Base-by-base conservation (phyloP, 2,329 filamentous ascomycete genomes). In the Ophiocordyceps camponoti-floridani region DNA sequence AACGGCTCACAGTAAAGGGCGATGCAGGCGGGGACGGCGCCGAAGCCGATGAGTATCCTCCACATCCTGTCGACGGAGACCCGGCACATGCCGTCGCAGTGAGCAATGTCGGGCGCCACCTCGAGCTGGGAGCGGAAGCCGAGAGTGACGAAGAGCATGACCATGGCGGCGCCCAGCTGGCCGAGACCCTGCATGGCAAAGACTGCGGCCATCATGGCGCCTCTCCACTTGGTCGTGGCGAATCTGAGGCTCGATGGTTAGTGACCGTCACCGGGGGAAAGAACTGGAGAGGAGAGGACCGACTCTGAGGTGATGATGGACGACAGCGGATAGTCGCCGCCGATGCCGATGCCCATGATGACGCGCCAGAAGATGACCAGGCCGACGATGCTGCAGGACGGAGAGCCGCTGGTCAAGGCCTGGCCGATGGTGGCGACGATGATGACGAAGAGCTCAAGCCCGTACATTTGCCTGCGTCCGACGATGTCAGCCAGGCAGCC, bases 111-210 rank as follows among this genome's bases (percentile, higher is more conserved):
- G 27, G 65, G 56, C 13, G 75, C 72, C 1, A 62, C 62, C 43
- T 67, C 53, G 0, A 85, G 70, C 5, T 76, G 74, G 14, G 71
- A 63, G 61, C 77, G 82, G 69, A 85, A 87, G 42, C 79, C 80
- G 13, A 77, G 65, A 0, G 80, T 82, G 46, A 83, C 73, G 54
- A 88, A 83, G 42, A 91, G 67, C 59, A 84, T 81, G 49, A 91
- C 69, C 28, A 89, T 73, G 42, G 82, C 82, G 43, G 81, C 84
- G 26, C 68, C 69, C 45, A 91, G 77, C 61, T 91, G 84, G 18
- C 85, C 84, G 44, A 91, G 72, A 50, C 84, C 84, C 60, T 93
- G 84, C 82, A 88, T 89, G 52, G 84, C 82, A 55, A 91, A 91
- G 45, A 91, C 84, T 14, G 82, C 72, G 31, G 77, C 82, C 79